These are phyloP conservation scores for Malassezia yamatoensis DNA, from an alignment of 1,284 basidiomycete genomes.

Conservation along the genomic window DNA sequence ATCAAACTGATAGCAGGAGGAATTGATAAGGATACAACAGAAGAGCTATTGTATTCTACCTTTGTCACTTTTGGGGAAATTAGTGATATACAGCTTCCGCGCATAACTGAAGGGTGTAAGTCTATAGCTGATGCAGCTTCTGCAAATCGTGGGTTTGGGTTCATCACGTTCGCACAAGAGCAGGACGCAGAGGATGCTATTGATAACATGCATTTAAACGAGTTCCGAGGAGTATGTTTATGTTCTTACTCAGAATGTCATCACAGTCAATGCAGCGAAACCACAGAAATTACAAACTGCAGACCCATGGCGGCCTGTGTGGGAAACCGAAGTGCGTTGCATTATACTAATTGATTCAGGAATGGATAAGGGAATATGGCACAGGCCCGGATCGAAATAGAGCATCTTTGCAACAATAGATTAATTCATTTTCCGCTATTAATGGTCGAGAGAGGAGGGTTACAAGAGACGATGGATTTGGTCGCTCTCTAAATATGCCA, in stretches of 20 bases:
- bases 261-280: conserved; percentile 17
- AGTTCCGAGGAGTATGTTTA: conserved; percentile 13
- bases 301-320: conserved; percentile 10
- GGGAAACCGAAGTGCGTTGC: conserved; percentile 17
- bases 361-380: conserved; percentile 11
- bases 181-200: conserved; percentile 17
- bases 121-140: neutral
- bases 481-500: conserved; percentile 32
- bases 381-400: neutral
- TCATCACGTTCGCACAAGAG: conserved; percentile 13
- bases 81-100: conserved; percentile 14
- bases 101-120: conserved; percentile 5
- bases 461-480: conserved; percentile 44
- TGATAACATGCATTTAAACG: conserved; percentile 19
- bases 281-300: conserved; percentile 9
- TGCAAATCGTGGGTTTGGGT: conserved; percentile 13
- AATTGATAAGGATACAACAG: conserved; percentile 5
- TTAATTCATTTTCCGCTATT: no score
- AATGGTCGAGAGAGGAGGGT: no score
- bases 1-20: neutral
- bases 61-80: conserved; percentile 17
- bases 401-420: neutral
- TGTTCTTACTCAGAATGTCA: conserved; percentile 1
- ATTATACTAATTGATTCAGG: conserved; percentile 6
- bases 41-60: neutral